Evolutionary conservation across 192 early-diverging fungal species (phyloP), one percentile per base, ranked within the genome.

Genomic region (Coemansia sp.): DNA sequence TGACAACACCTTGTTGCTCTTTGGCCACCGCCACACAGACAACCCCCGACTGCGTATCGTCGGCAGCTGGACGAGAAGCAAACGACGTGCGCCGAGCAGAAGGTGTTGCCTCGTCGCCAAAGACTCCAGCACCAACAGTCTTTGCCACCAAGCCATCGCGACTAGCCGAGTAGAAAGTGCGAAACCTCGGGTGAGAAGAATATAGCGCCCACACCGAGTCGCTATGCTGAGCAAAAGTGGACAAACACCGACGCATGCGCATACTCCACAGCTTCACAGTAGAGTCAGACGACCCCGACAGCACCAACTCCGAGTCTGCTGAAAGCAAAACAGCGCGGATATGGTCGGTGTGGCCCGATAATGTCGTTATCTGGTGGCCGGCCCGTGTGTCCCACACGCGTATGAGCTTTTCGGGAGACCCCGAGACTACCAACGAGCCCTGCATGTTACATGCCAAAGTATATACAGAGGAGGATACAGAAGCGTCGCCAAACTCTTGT

Each of bases 191-290:
- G 72, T 95, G 91, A 59, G 88, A 86, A 16, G 95, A 93, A 67
- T 88, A 87, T 16, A 99, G 82, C 27, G 92, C 90, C 96, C 95
- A 99, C 9, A 98, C 90, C 17, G 93, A 93, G 72, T 93, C 91
- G 24, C 87, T 86, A 69, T 92, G 91, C 68, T 95, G 95, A 5
- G 93, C 89, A 67, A 89, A 98, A 0, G 96, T 98, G 4, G 90
- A 89, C 44, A 98, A 76, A 64, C 95, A 96, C 14, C 94, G 88
- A 67, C 93, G 89, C 33, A 92, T 89, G 37, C 87, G 88, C 42
- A 97, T 85, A 37, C 93, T 94, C 97, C 96, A 99, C n/a, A 98
- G 85, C 77, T 99, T 99, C 60, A 98, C 93, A 1, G 97, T 95
- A 3, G 93, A 87, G 78, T 99, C 97, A 2, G 93, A 93, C 1